Evolutionary conservation across 192 early-diverging fungal genomes (phyloP).

Genomic region (Linderina pennispora): DNA sequence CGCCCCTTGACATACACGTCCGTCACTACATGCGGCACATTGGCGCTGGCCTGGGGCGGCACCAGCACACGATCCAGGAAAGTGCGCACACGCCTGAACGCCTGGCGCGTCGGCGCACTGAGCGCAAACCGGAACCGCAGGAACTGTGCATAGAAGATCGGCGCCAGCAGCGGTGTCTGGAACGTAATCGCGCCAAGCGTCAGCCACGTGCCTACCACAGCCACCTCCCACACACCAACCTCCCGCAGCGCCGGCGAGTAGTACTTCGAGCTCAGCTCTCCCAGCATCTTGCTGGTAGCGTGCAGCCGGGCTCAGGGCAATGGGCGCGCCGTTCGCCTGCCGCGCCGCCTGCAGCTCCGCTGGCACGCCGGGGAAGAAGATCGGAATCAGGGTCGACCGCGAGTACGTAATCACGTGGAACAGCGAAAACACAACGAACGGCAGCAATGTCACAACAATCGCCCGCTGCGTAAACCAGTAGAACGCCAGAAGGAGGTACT

Average conservation of each 20-base stretch:
- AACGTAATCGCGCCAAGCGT: slow-evolving; percentile 34
- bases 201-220: slow-evolving; percentile 29
- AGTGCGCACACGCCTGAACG: slow-evolving; percentile 25
- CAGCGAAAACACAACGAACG: slow-evolving; percentile 42
- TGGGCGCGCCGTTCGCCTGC: slow-evolving; percentile 1
- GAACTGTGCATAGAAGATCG: slow-evolving; percentile 33
- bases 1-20: slow-evolving; percentile 31
- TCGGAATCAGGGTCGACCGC: slow-evolving; percentile 26
- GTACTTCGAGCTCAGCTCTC: slow-evolving; percentile 33
- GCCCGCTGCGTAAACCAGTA: slow-evolving; percentile 24
- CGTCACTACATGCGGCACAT: slow-evolving; percentile 22
- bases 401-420: slow-evolving; percentile 41
- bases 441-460: slow-evolving; percentile 29
- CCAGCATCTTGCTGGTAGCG: slow-evolving; percentile 27
- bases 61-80: slow-evolving; percentile 16
- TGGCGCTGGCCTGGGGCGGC: slow-evolving; percentile 16
- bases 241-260: slow-evolving; percentile 31
- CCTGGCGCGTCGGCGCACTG: slow-evolving; percentile 38
- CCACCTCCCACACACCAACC: slow-evolving; percentile 42
- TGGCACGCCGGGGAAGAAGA: slow-evolving; percentile 18
- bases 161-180: slow-evolving; percentile 33
- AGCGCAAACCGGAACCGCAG: slow-evolving; percentile 36
- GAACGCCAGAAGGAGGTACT: slow-evolving; percentile 37
- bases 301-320: slow-evolving; percentile 11
- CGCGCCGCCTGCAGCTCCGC: slow-evolving; percentile 33